These are phyloP conservation scores for Fusarium sp. DNA, from an alignment of 2,329 filamentous ascomycete genomes.

Conservation along the genomic window DNA sequence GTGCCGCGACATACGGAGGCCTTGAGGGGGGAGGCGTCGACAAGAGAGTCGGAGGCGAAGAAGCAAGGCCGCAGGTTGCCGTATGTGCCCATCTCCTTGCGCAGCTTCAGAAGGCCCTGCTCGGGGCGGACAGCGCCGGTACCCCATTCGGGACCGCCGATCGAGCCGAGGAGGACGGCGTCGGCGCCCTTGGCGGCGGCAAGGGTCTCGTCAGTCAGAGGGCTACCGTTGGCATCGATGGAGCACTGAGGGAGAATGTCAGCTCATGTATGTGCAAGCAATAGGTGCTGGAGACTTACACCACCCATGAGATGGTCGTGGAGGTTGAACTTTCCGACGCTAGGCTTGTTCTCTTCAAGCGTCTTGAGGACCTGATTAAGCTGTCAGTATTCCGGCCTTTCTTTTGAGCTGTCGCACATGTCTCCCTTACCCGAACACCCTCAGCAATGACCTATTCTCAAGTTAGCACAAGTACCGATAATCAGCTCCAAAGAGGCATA, in stretches of 20 bases:
- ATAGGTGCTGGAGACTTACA: slow-evolving; percentile 65
- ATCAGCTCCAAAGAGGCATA: slow-evolving; percentile 53
- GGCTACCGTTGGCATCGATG: slow-evolving; percentile 82
- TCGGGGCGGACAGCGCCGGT: slow-evolving; percentile 89
- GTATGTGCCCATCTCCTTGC: slow-evolving; percentile 93
- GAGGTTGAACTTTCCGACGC: slow-evolving; percentile 84
- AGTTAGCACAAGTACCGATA: slow-evolving; percentile 31
- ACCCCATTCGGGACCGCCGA: slow-evolving; percentile 97
- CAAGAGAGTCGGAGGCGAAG: slow-evolving; percentile 88
- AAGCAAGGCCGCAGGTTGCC: slow-evolving; percentile 96
- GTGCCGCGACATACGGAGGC: slow-evolving; percentile 85
- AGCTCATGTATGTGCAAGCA: background rate
- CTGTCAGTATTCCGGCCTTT: background rate
- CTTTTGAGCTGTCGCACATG: background rate
- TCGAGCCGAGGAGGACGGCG: slow-evolving; percentile 91
- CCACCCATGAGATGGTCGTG: slow-evolving; percentile 91
- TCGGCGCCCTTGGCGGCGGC: slow-evolving; percentile 85
- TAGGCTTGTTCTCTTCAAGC: slow-evolving; percentile 77
- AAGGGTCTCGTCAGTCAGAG: slow-evolving; percentile 86
- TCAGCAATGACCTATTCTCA: slow-evolving; percentile 78
- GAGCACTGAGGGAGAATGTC: slow-evolving; percentile 70
- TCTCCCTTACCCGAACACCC: slow-evolving; percentile 77
- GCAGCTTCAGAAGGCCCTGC: slow-evolving; percentile 88
- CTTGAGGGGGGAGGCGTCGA: slow-evolving; percentile 88
- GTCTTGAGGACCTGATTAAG: slow-evolving; percentile 76